A percentile compares a stretch with the other conserved stretches of the same genome.
Evolutionary conservation across 1,284 basidiomycete species (phyloP).

Genomic region (Cryptococcus sp.): DNA sequence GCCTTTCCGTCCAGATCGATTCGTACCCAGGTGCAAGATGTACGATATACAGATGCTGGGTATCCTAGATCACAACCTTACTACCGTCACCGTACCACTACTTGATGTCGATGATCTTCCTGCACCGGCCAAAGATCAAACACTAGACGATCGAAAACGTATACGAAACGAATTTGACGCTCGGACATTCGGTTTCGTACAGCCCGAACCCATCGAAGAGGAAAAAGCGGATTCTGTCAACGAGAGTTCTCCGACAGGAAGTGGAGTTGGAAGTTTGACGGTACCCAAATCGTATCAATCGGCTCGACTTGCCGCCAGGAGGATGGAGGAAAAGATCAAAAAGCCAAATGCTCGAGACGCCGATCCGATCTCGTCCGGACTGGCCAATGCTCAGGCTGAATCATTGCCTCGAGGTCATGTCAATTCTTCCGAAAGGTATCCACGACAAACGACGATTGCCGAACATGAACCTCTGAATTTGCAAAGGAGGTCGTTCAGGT

Average conservation of each 20-base stretch:
- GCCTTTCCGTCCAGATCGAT: constrained; percentile 82
- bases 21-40: constrained; percentile 87
- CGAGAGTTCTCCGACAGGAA: neutral
- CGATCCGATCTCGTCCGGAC: neutral
- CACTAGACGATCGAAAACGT: constrained; percentile 24
- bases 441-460: neutral
- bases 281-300: constrained; percentile 38
- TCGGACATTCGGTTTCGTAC: constrained; percentile 21
- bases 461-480: constrained; percentile 16
- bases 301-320: constrained; percentile 24
- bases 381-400: neutral
- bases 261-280: neutral
- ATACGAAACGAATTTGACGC: constrained; percentile 37
- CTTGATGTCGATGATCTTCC: constrained; percentile 48
- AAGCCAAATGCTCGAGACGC: neutral
- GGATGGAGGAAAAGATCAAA: constrained; percentile 18
- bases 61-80: constrained; percentile 79
- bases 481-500: constrained; percentile 15
- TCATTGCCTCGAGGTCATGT: neutral
- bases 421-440: neutral
- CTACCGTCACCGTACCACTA: constrained; percentile 76
- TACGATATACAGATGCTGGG: constrained; percentile 92
- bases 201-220: neutral
- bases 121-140: constrained; percentile 11
- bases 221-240: neutral